phyloP scores from a whole-genome alignment of 768 basidiomycete genomes.

The Rhodotorula paludigena region DNA sequence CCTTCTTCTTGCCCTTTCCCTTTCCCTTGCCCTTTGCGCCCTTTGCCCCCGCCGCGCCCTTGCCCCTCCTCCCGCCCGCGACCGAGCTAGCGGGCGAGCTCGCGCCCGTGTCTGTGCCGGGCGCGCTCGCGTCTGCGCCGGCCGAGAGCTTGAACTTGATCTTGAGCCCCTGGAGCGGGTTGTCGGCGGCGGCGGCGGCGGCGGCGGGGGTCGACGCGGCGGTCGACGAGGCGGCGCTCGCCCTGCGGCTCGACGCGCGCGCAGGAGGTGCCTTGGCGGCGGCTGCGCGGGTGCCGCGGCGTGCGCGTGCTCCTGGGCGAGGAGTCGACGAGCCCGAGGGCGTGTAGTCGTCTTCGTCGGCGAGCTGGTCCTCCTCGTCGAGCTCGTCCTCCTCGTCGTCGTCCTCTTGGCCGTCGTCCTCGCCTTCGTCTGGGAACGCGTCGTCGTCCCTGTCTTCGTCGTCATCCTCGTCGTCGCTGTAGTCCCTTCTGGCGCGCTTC shows the following conservation, averaged over 20 bases:
- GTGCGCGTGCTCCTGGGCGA: neutral
- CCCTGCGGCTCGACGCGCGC: neutral
- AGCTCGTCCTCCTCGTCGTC: slow-evolving; percentile 3
- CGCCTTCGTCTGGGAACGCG: slow-evolving; percentile 10
- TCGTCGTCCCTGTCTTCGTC: neutral
- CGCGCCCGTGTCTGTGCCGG: neutral
- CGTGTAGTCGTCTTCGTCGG: slow-evolving; percentile 8
- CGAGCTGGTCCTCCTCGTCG: slow-evolving; percentile 6
- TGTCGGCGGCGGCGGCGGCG: neutral
- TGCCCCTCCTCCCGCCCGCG: neutral
- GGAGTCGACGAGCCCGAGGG: neutral
- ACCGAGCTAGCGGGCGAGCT: slow-evolving; percentile 2
- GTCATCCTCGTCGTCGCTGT: slow-evolving; percentile 2
- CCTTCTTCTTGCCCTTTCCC: slow-evolving; percentile 29
- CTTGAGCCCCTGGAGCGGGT: slow-evolving; percentile 17
- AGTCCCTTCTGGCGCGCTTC: neutral
- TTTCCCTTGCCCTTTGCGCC: slow-evolving; percentile 10
- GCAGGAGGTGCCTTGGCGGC: neutral
- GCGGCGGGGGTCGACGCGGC: neutral
- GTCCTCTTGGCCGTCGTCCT: neutral
- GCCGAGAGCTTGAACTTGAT: slow-evolving; percentile 35
- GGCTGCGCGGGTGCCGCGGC: neutral
- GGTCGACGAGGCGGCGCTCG: neutral
- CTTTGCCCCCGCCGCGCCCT: slow-evolving; percentile 1
- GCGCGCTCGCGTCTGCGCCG: neutral